These are phyloP conservation scores for Hemileia vastatrix DNA, from an alignment of 1,284 basidiomycete species.

Conservation along the genomic window DNA sequence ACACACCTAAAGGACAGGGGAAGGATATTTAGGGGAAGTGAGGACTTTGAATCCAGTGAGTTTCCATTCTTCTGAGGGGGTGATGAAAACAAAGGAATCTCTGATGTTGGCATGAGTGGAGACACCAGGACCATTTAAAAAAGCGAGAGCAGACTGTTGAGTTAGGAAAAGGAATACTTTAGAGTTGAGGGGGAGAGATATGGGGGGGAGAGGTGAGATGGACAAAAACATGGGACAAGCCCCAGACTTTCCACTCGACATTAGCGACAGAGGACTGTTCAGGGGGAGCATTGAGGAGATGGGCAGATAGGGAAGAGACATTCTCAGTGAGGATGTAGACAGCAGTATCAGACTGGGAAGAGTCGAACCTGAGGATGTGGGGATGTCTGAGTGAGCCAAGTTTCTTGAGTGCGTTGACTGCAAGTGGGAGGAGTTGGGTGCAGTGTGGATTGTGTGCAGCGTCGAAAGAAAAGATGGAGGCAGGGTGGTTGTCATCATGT, in stretches of 20 bases:
- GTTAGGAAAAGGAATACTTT: too few species aligned
- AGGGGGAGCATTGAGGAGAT: slow-evolving; percentile 54
- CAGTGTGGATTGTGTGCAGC: too few species aligned
- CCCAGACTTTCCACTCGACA: slow-evolving; percentile 89
- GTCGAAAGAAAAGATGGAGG: too few species aligned
- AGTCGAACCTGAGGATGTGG: slow-evolving; percentile 87
- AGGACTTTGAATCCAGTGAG: slow-evolving; percentile 86
- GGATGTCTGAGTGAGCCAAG: slow-evolving; percentile 86
- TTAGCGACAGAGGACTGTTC: too few species aligned
- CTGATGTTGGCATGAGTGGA: slow-evolving; percentile 82
- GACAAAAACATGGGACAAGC: slow-evolving; percentile 64
- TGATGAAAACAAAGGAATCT: slow-evolving; percentile 71
- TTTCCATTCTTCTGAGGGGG: slow-evolving; percentile 87
- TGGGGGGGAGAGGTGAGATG: too few species aligned
- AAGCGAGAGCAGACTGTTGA: slow-evolving; percentile 73
- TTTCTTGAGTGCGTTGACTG: slow-evolving; percentile 81
- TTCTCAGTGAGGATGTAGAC: slow-evolving; percentile 92
- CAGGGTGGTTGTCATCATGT: too few species aligned
- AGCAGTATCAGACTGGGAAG: slow-evolving; percentile 71
- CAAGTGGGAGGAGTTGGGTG: slow-evolving; percentile 70
- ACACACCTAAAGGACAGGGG: slow-evolving; percentile 65
- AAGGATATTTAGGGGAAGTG: slow-evolving; percentile 66
- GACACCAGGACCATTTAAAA: slow-evolving; percentile 77
- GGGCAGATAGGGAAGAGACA: slow-evolving; percentile 65
- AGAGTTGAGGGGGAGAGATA: too few species aligned